Evolutionary conservation across 805 yeast genomes (phyloP).

Genomic region (Candida loeiensis): DNA sequence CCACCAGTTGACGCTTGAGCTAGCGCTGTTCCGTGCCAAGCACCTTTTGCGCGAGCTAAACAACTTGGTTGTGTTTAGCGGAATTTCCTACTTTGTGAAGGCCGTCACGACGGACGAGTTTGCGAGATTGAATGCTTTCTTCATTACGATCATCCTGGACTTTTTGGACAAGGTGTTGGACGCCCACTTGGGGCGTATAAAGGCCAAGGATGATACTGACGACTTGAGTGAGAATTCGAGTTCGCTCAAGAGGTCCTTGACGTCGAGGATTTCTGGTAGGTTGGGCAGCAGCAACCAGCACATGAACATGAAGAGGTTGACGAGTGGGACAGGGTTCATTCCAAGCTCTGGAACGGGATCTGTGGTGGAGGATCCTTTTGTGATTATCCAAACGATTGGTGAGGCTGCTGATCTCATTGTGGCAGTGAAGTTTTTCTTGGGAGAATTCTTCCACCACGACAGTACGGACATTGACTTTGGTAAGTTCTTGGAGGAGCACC

Average conservation of each 20-base stretch:
- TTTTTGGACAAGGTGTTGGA: conserved; percentile 27
- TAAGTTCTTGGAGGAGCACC: conserved; percentile 25
- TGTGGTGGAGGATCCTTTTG: conserved; percentile 31
- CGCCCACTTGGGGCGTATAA: conserved; percentile 19
- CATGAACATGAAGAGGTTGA: conserved; percentile 10
- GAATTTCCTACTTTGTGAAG: conserved; percentile 47
- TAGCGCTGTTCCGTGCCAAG: conserved; percentile 22
- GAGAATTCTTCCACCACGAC: conserved; percentile 41
- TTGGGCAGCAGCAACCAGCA: conserved; percentile 15
- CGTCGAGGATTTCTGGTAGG: conserved; percentile 29
- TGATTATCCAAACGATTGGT: conserved; percentile 33
- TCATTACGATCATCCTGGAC: conserved; percentile 29
- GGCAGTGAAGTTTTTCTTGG: conserved; percentile 38
- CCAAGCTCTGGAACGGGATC: conserved; percentile 7
- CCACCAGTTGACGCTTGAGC: conserved; percentile 29
- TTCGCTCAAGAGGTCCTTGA: conserved; percentile 25
- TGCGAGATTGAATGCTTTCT: conserved; percentile 40
- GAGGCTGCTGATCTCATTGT: conserved; percentile 34
- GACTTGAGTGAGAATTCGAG: conserved; percentile 8
- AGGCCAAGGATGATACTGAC: conserved; percentile 7
- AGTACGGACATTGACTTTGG: conserved; percentile 26
- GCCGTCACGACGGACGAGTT: conserved; percentile 50
- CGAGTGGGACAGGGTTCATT: neutral
- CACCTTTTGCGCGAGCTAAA: conserved; percentile 24
- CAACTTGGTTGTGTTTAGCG: conserved; percentile 28